phyloP scores from a whole-genome alignment of 306 rosid genomes.

The Hylodesmum podocarpum region DNA sequence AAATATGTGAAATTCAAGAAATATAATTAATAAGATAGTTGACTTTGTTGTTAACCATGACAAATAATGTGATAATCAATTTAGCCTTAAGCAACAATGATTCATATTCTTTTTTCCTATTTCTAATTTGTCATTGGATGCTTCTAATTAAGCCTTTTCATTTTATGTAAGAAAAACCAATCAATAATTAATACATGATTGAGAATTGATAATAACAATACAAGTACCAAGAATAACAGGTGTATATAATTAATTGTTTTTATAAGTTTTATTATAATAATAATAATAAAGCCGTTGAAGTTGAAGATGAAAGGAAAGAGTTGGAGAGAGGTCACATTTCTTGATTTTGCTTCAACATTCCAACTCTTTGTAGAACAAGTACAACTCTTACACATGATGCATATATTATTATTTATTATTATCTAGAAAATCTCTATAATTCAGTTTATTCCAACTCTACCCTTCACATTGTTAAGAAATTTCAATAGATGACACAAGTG shows the following conservation, averaged over 20 bases:
- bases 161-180: neutral
- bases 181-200: neutral
- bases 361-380: constrained; percentile 58
- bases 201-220: neutral
- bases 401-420: too few species aligned
- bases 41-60: neutral
- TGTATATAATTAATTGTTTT: neutral
- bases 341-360: constrained; percentile 79
- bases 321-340: constrained; percentile 92
- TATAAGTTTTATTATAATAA: too few species aligned
- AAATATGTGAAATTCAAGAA: neutral
- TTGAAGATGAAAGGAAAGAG: constrained; percentile 24
- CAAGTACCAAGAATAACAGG: neutral
- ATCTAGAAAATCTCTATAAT: constrained; percentile 39
- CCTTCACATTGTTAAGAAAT: constrained; percentile 29
- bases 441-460: constrained; percentile 36
- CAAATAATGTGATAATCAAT: neutral
- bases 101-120: neutral
- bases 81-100: neutral
- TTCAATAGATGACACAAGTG: constrained; percentile 28
- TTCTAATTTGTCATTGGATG: neutral
- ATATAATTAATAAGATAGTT: neutral
- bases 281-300: constrained; percentile 27
- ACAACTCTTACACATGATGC: constrained; percentile 46
- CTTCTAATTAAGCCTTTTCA: neutral